phyloP scores from a whole-genome alignment of 2,329 filamentous ascomycete species.

The Aureobasidium sp. region DNA sequence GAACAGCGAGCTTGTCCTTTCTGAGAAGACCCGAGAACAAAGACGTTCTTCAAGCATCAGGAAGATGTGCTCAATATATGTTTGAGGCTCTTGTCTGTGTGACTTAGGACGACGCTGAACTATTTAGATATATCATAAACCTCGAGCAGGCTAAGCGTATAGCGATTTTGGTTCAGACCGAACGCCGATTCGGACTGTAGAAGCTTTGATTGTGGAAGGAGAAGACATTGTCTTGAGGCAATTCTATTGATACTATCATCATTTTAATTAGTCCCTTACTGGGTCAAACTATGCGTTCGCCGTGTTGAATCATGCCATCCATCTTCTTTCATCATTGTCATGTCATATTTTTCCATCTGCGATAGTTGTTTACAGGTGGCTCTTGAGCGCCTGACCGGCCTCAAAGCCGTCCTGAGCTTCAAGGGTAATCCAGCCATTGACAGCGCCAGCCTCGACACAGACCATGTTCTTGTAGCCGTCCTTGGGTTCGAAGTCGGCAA shows the following conservation, averaged over 20 bases:
- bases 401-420: constrained; percentile 69
- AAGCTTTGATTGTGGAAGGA: too few species aligned
- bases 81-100: too few species aligned
- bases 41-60: too few species aligned
- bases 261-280: background rate
- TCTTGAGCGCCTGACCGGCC: constrained; percentile 48
- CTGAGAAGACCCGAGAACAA: too few species aligned
- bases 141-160: too few species aligned
- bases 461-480: constrained; percentile 90
- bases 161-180: too few species aligned
- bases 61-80: too few species aligned
- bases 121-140: too few species aligned
- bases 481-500: constrained; percentile 81
- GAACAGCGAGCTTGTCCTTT: constrained; percentile 62
- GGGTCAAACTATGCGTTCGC: background rate
- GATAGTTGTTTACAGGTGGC: constrained; percentile 15
- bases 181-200: too few species aligned
- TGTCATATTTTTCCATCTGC: background rate
- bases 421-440: constrained; percentile 72
- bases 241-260: too few species aligned
- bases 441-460: constrained; percentile 84
- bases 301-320: background rate
- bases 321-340: background rate
- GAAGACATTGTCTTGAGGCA: too few species aligned
- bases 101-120: too few species aligned